These are phyloP conservation scores for Ochetophila trinervis DNA, from an alignment of 306 rosid species.

Conservation along the genomic window DNA sequence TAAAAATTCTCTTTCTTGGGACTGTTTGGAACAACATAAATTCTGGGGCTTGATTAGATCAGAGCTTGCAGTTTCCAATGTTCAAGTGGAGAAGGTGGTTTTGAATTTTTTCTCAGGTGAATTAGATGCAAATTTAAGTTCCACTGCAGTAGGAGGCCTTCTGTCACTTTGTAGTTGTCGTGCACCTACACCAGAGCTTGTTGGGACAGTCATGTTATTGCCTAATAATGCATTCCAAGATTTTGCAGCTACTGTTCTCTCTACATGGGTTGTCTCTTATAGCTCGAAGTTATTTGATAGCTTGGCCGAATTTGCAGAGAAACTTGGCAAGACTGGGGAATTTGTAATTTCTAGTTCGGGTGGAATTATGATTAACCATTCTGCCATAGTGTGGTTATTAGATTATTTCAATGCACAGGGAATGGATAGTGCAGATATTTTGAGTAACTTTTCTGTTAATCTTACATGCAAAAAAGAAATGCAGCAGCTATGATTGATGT, in stretches of 20 bases:
- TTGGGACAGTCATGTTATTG: conserved; percentile 32
- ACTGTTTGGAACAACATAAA: conserved; percentile 27
- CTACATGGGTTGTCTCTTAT: conserved; percentile 28
- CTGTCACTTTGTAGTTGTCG: conserved; percentile 22
- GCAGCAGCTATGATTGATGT: neutral
- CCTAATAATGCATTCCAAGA: conserved; percentile 25
- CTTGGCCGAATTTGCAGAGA: conserved; percentile 22
- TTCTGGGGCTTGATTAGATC: conserved; percentile 35
- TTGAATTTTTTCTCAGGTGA: conserved; percentile 20
- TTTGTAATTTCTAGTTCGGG: neutral
- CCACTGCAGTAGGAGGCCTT: conserved; percentile 31
- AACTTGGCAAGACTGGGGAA: conserved; percentile 18
- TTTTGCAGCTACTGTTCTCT: conserved; percentile 27
- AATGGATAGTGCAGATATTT: neutral
- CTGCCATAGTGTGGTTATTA: conserved; percentile 31
- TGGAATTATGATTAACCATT: conserved; percentile 27
- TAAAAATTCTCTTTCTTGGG: conserved; percentile 32
- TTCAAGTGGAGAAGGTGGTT: conserved; percentile 25
- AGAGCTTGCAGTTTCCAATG: conserved; percentile 26
- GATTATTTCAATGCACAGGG: conserved; percentile 22
- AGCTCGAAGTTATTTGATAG: conserved; percentile 26
- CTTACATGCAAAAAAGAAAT: conserved; percentile 3
- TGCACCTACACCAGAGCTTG: conserved; percentile 34
- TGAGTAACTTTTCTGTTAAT: conserved; percentile 5
- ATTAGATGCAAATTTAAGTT: conserved; percentile 22